Base-by-base conservation (phyloP, 2,329 filamentous ascomycete genomes). In the Cladosporium phlei region DNA sequence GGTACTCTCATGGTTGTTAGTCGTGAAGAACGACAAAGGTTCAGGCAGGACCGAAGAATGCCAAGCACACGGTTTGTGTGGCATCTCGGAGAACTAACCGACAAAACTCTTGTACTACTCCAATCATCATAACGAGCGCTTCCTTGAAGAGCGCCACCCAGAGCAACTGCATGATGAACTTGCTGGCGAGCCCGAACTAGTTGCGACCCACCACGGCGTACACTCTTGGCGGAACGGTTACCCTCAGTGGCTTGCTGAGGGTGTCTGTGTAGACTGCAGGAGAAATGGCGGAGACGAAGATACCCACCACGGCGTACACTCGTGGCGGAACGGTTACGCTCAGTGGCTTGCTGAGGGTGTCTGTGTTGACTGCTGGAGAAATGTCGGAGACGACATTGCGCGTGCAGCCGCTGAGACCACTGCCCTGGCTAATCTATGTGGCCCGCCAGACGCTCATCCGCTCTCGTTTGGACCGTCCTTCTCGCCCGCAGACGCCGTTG, bases 1-100 rank as follows among this genome's bases (percentile, higher is more conserved):
- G n/a, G 52, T 55, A 27, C 47, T 51, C 47, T 53, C 51, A 38
- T 59, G 53, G 14, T 59, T 59, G 12, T 57, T 46, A 5, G 55
- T 57, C 5, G 55, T 59, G 38, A 59, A 59, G 29, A 50, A 55
- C 2, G 55, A 52, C n/a, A n/a, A 57, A 29, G 22, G 58, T 53
- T 24, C 57, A 33, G 2, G 54, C 56, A 12, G 54, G 46, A 6
- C 52, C 55, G 6, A 54, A 54, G 33, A 59, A 59, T 5, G 52
- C 56, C 17, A 59, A 43, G 6, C 49, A 57, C 0, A 59, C 55
- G 3, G 56, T 59, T 16, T 38, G 51, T 5, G 53, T 50, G 14
- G 56, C 55, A 4, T 50, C 30, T 21, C 35, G 43, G 46, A 56
- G 53, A 3, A 53, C 56, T 9, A 47, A 20, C 21, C 56, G 47